Evolutionary conservation across 2,329 filamentous ascomycete species (phyloP).

Genomic region (Xylariaceae sp.): DNA sequence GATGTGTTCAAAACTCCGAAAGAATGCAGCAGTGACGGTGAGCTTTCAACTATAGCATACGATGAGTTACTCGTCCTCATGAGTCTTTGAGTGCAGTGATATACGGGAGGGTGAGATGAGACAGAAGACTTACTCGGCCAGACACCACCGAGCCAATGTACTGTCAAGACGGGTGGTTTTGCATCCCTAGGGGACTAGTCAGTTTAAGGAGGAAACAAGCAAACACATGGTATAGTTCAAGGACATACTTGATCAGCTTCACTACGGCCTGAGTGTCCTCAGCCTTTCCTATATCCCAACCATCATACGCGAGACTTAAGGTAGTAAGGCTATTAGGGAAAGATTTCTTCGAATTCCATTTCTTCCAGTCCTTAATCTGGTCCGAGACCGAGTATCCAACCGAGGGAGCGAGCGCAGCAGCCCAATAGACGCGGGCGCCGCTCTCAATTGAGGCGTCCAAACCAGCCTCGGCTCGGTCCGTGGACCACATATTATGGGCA

Average conservation of each 20-base stretch:
- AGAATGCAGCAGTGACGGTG: constrained; percentile 47
- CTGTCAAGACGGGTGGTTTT: constrained; percentile 51
- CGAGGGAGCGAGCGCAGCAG: constrained; percentile 49
- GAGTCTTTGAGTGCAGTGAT: neutral
- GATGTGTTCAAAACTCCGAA: constrained; percentile 50
- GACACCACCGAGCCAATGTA: constrained; percentile 49
- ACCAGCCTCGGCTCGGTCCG: constrained; percentile 51
- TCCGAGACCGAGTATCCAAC: constrained; percentile 44
- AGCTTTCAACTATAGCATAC: constrained; percentile 40
- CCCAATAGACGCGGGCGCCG: constrained; percentile 56
- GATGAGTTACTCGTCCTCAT: neutral
- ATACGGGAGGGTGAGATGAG: too few relatives aligned
- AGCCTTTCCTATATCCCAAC: constrained; percentile 40
- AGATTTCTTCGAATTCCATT: constrained; percentile 42
- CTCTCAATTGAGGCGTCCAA: constrained; percentile 56
- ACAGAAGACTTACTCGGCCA: constrained; percentile 45
- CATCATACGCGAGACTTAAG: constrained; percentile 52
- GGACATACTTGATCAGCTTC: constrained; percentile 42
- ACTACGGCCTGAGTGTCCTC: constrained; percentile 43
- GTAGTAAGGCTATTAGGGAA: constrained; percentile 42
- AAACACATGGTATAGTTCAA: too few relatives aligned
- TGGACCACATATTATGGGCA: constrained; percentile 56
- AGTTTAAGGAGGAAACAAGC: neutral
- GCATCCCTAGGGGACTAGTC: neutral
- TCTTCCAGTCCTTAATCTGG: constrained; percentile 49